Evolutionary conservation across 257 asterid species (phyloP), one percentile per base, ranked within the genome.

Genomic region (Thymus quinquecostatus): DNA sequence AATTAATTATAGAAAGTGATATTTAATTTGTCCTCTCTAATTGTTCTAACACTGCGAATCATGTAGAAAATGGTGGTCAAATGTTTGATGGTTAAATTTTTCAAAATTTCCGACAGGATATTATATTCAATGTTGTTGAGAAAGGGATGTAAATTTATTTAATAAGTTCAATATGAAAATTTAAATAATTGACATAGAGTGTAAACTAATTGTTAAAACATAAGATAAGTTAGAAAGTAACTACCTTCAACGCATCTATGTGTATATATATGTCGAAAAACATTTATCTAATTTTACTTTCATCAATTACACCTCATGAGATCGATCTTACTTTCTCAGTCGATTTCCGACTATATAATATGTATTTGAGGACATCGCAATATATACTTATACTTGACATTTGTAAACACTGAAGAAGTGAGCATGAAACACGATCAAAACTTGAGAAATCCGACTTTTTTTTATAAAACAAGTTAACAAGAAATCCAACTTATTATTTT

Each of bases 21-120:
- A n/a, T 21, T 66, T 33, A 3, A 59, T 59, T 77, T 77, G 74
- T 71, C 70, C 38, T 66, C 74, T 60, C 64, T 59, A 14, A 49
- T 77, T 71, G 65, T 69, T 69, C 55, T 44, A 55, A 53, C 7
- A 13, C 0, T 44, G 21, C 50, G 8, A 10, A 0, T 8, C 5
- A 54, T 34, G 45, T 28, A 38, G 6, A 62, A 60, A 21, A 44
- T 71, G 34, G 34, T 64, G 53, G 53, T 64, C 78, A 63, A 43
- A 54, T 44, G 10, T 6, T 30, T 13, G 61, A 10, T 53, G 30
- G 11, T 64, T 32, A 3, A 66, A 33, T 1, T 34, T 56, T 66
- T 56, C 53, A 34, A 33, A 65, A 21, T 34, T 56, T 44, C 5
- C 58, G 41, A 38, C 53, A 10, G 2, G 28, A 51, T 13, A 13